Evolutionary conservation across 1,284 basidiomycete species (phyloP).

Genomic region (Serendipita sp.): DNA sequence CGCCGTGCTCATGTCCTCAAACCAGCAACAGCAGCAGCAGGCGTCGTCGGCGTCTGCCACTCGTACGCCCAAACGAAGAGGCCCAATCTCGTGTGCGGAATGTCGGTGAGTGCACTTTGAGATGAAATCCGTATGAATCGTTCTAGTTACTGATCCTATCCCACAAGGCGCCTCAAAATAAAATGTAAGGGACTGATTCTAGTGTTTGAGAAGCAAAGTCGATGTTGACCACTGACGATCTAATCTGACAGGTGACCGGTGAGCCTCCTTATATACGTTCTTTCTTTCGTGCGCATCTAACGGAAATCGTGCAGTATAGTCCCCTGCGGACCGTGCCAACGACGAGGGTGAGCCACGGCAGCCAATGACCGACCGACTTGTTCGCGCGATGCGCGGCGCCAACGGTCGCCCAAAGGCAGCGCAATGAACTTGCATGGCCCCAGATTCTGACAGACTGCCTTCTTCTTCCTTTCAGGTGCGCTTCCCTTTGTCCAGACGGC

Average conservation of each 20-base stretch:
- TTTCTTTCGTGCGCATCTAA: not conserved
- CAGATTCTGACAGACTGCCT: not conserved
- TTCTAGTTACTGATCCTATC: not conserved
- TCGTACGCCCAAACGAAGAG: not conserved
- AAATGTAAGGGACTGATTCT: not conserved
- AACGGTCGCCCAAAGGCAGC: too few relatives aligned
- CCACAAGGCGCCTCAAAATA: not conserved
- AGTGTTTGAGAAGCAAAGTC: not conserved
- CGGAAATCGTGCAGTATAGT: not conserved
- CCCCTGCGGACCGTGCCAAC: not conserved
- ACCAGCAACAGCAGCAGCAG: too few relatives aligned
- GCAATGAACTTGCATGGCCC: too few relatives aligned
- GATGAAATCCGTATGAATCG: not conserved
- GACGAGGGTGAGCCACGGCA: not conserved
- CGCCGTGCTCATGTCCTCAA: too few relatives aligned
- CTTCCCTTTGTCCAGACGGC: not conserved
- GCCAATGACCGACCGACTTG: not conserved
- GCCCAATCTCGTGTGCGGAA: not conserved
- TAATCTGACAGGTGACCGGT: not conserved
- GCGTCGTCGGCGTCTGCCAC: not conserved
- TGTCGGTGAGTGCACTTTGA: not conserved
- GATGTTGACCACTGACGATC: not conserved
- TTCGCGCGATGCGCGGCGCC: too few relatives aligned
- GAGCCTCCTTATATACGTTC: not conserved
- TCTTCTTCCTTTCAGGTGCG: not conserved